Evolutionary conservation across 768 basidiomycete species (phyloP), one percentile per base, ranked within the genome.

Genomic region (Naganishia kalamii): DNA sequence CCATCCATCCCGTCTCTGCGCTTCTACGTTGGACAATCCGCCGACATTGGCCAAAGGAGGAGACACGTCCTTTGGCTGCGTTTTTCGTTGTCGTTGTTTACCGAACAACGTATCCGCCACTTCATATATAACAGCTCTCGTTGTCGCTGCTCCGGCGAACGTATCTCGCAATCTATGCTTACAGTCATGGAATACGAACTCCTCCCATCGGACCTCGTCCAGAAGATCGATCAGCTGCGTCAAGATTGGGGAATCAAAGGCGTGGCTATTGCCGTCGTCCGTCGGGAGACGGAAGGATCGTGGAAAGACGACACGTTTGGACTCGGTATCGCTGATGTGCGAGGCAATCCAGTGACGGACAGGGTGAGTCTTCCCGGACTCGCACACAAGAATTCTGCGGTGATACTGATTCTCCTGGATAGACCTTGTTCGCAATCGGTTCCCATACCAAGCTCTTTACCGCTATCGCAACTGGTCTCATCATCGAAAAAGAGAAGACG

Each of bases 371-470:
- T 43, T 21, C 30, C 25, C 3, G 21, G 23, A n/a, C n/a, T n/a
- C n/a, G n/a, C n/a, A n/a, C n/a, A n/a, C n/a, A n/a, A n/a, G n/a
- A n/a, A n/a, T n/a, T n/a, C 13, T 32, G 33, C 17, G n/a, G 12
- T n/a, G 13, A 17, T 25, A 29, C 37, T 25, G 25, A 35, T 3
- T 1, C 13, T 47, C 23, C 25, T n/a, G 3, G 19, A 13, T 21
- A 74, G 74, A 69, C 73, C 3, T 59, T 70, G 17, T 72, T 73
- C 60, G 43, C 65, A 5, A 74, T 78, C 50, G 77, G 72, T 1
- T 74, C 73, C 25, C 75, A 72, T 51, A 72, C 74, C 0, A 78
- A 78, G 63, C 63, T 76, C 11, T 75, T 78, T 62, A 69, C 69
- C 0, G 66, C 69, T 0, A 30, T 74, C 7, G 57, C 72, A 1